Percentiles rank a stretch among this genome's conserved stretches.
These are phyloP conservation scores for Porphyrellus sp. DNA, from an alignment of 1,284 basidiomycete genomes.

Conservation along the genomic window DNA sequence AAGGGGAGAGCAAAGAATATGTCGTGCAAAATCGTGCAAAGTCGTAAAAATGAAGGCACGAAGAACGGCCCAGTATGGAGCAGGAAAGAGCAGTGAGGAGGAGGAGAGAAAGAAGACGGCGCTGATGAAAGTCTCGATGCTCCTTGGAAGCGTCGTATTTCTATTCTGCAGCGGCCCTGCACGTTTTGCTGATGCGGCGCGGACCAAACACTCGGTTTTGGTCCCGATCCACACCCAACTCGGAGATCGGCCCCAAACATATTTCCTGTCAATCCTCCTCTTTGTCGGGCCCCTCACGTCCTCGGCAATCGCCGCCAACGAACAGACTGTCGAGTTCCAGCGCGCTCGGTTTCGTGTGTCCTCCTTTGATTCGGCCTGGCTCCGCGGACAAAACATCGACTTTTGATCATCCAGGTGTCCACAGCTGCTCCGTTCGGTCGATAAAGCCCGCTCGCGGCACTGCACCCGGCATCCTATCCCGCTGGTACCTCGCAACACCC, in stretches of 20 bases:
- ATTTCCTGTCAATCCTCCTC: constrained; percentile 15
- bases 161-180: constrained; percentile 33
- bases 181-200: constrained; percentile 23
- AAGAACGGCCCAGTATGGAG: constrained; percentile 30
- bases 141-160: constrained; percentile 36
- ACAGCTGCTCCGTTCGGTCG: constrained; percentile 1
- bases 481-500: background rate
- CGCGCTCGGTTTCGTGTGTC: background rate
- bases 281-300: background rate
- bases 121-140: constrained; percentile 34
- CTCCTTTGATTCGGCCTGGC: background rate
- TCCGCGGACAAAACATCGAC: constrained; percentile 17
- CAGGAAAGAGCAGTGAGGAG: constrained; percentile 36
- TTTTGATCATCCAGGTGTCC: constrained; percentile 1
- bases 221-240: constrained; percentile 13
- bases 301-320: constrained; percentile 6
- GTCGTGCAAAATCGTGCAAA: constrained; percentile 67
- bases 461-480: background rate
- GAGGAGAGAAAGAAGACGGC: constrained; percentile 33
- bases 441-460: background rate
- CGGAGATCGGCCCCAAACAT: constrained; percentile 1
- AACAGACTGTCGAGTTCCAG: background rate
- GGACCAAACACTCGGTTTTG: constrained; percentile 17
- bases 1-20: constrained; percentile 36
- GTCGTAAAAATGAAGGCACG: constrained; percentile 59